Evolutionary conservation across 2,329 filamentous ascomycete species (phyloP).

Genomic region (Camillea tinctor): DNA sequence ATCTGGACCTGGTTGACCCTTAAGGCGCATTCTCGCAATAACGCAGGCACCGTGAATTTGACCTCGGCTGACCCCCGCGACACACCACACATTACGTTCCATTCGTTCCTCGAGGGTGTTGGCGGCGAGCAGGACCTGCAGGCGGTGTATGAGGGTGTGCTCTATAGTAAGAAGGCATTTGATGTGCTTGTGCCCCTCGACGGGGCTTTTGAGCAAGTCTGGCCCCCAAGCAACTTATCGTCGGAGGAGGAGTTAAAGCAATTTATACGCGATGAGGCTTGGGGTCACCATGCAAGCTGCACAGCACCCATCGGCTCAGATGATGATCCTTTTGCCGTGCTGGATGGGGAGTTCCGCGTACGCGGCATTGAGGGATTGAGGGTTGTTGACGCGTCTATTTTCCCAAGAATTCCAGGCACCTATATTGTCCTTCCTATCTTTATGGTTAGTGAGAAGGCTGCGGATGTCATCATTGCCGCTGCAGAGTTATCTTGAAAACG

Average conservation of each 20-base stretch:
- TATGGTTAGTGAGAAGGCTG: slow-evolving; percentile 57
- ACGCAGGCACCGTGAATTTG: slow-evolving; percentile 22
- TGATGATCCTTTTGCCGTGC: slow-evolving; percentile 49
- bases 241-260: slow-evolving; percentile 43
- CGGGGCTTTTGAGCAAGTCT: slow-evolving; percentile 19
- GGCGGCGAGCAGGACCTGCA: slow-evolving; percentile 16
- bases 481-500: too few species aligned
- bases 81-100: slow-evolving; percentile 17
- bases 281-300: slow-evolving; percentile 55
- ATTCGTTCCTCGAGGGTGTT: slow-evolving; percentile 11
- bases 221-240: slow-evolving; percentile 12
- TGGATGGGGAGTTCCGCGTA: slow-evolving; percentile 45
- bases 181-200: slow-evolving; percentile 17
- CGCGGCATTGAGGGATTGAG: slow-evolving; percentile 48
- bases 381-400: slow-evolving; percentile 55
- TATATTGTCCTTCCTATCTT: slow-evolving; percentile 48
- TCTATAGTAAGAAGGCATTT: slow-evolving; percentile 12
- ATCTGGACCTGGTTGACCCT: slow-evolving; percentile 20
- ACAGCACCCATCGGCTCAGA: slow-evolving; percentile 52
- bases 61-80: slow-evolving; percentile 19
- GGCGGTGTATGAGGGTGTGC: slow-evolving; percentile 19
- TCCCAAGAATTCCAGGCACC: slow-evolving; percentile 45
- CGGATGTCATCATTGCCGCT: slow-evolving; percentile 44
- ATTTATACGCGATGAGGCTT: slow-evolving; percentile 45
- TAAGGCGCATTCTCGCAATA: slow-evolving; percentile 25